Evolutionary conservation across 148 eudicot genomes (phyloP).

Genomic region (Cornus kousa): DNA sequence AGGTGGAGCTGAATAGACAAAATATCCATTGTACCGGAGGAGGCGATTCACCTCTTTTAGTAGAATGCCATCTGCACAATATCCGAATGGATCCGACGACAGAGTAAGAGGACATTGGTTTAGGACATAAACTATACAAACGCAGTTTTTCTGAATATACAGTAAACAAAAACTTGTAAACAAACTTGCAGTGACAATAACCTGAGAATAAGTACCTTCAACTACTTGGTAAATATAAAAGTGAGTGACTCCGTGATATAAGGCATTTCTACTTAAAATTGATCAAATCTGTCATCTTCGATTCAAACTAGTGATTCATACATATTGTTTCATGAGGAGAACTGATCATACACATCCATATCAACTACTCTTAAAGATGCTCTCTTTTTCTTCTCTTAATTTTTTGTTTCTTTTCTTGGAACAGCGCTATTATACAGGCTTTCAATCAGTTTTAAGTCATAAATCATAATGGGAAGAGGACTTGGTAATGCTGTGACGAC

Average conservation of each 20-base stretch:
- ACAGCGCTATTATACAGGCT: too few species aligned
- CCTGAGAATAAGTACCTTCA: background rate
- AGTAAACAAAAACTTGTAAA: background rate
- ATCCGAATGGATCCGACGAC: background rate
- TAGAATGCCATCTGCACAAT: slow-evolving; percentile 73
- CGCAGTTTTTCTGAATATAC: background rate
- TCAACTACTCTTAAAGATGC: background rate
- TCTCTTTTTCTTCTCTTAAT: background rate
- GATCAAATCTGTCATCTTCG: background rate
- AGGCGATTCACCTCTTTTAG: slow-evolving; percentile 85
- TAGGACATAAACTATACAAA: background rate
- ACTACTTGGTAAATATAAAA: background rate
- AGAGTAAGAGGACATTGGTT: background rate
- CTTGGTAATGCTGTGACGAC: too few species aligned
- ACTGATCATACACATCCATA: background rate
- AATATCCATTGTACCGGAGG: slow-evolving; percentile 83
- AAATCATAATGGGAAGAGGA: too few species aligned
- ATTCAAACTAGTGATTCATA: background rate
- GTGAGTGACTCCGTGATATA: background rate
- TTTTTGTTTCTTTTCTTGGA: background rate
- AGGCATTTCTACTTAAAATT: background rate
- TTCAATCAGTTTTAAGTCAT: too few species aligned
- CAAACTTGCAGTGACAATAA: too few species aligned
- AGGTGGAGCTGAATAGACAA: slow-evolving; percentile 96
- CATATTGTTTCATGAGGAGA: background rate